Evolutionary conservation across 148 eudicot species (phyloP).

Genomic region (Vaccinium corymbosum): DNA sequence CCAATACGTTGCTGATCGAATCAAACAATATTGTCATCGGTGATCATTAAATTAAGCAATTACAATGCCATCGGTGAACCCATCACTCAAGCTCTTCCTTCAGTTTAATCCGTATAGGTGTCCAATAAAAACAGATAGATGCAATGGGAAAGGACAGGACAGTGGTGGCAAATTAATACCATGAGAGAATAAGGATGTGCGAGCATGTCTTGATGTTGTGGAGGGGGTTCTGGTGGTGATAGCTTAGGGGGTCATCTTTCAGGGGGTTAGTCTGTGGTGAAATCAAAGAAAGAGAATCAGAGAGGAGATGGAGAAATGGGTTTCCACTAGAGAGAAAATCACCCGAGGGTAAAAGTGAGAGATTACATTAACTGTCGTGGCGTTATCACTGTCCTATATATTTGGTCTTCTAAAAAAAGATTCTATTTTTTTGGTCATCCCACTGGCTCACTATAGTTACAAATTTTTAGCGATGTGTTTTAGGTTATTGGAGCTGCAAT

Average conservation of each 20-base stretch:
- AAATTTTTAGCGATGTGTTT: constrained; percentile 6
- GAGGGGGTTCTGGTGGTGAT: constrained; percentile 1
- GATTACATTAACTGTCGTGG: not conserved
- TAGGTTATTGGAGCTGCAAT: constrained; percentile 97
- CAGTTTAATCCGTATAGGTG: not conserved
- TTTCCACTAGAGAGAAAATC: not conserved
- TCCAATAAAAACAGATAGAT: not conserved
- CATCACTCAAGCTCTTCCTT: not conserved
- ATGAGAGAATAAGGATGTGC: not conserved
- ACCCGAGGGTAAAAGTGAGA: not conserved
- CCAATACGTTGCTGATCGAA: not conserved
- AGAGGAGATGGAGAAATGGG: not conserved
- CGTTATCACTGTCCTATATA: too few species aligned
- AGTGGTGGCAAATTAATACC: not conserved
- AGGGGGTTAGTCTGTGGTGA: not conserved
- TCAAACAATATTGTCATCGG: not conserved
- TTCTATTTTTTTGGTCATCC: not conserved
- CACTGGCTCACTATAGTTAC: not conserved
- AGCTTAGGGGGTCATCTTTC: not conserved
- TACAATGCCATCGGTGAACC: not conserved
- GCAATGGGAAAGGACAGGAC: not conserved
- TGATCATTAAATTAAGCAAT: not conserved
- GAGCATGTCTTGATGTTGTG: not conserved
- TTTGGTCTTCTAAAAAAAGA: too few species aligned
- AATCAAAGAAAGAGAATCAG: not conserved